A percentile compares a stretch with the other conserved stretches of the same genome.
phyloP scores from a whole-genome alignment of 2,329 filamentous ascomycete species.

The Metarhizium robertsii region DNA sequence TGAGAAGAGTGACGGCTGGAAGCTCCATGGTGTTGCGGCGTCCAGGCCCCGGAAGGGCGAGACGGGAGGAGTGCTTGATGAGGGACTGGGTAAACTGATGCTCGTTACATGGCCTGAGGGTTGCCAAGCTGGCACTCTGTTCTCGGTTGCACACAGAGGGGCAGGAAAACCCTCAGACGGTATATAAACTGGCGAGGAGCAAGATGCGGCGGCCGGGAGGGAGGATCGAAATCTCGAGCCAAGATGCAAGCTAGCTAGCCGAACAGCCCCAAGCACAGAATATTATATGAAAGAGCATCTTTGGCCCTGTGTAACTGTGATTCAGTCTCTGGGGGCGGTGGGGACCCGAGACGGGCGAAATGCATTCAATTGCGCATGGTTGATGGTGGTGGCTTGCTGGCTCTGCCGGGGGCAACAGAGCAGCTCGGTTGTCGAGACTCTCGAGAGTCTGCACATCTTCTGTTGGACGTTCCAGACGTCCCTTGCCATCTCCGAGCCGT shows the following conservation, averaged over 20 bases:
- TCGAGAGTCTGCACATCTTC: neutral
- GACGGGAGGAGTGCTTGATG: neutral
- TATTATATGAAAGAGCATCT: neutral
- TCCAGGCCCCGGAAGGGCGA: neutral
- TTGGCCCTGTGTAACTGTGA: neutral
- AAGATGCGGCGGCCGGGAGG: neutral
- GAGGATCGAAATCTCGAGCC: neutral
- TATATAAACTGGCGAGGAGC: neutral
- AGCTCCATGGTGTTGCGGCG: neutral
- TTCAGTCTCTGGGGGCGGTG: neutral
- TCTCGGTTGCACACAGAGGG: neutral
- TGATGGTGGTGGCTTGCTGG: neutral
- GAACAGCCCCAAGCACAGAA: neutral
- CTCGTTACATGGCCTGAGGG: neutral
- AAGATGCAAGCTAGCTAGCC: neutral
- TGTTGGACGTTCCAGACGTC: neutral
- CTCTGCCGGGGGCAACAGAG: neutral
- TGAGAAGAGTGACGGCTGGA: constrained; percentile 7
- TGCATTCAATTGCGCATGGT: neutral
- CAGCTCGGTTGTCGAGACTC: neutral
- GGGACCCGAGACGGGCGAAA: neutral
- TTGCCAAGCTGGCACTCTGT: neutral
- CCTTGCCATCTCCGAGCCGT: neutral
- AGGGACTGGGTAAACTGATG: neutral
- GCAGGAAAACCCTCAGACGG: neutral